These are phyloP conservation scores for Talaromyces atroroseus DNA, from an alignment of 2,329 filamentous ascomycete species.

Conservation along the genomic window DNA sequence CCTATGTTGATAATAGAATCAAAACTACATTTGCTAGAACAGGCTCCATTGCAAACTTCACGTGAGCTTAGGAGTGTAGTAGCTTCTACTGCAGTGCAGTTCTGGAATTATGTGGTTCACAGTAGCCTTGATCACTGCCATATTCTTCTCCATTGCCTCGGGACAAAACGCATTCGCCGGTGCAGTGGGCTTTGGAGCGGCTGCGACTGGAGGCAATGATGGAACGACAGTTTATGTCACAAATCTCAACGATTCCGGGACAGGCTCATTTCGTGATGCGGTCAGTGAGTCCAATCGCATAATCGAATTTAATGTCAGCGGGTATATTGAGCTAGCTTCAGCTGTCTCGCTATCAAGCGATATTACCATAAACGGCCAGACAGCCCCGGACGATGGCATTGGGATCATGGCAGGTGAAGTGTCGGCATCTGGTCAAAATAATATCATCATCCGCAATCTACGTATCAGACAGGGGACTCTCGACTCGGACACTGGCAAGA, in stretches of 20 bases:
- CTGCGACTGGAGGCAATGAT: conserved; percentile 43
- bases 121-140: background rate
- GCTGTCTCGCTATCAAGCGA: conserved; percentile 46
- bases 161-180: conserved; percentile 43
- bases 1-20: too few relatives aligned
- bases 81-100: too few relatives aligned
- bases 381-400: conserved; percentile 46
- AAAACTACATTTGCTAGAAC: too few relatives aligned
- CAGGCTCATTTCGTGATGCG: conserved; percentile 48
- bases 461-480: conserved; percentile 48
- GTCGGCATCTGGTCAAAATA: conserved; percentile 49
- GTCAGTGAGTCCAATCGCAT: conserved; percentile 46
- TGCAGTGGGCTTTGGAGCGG: conserved; percentile 47
- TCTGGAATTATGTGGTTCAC: conserved; percentile 7
- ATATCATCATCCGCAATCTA: conserved; percentile 52
- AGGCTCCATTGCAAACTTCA: too few relatives aligned
- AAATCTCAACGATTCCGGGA: conserved; percentile 45
- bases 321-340: conserved; percentile 45
- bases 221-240: conserved; percentile 47
- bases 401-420: conserved; percentile 51
- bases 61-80: too few relatives aligned
- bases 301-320: conserved; percentile 47
- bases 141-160: conserved; percentile 13
- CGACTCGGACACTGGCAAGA: conserved; percentile 41
- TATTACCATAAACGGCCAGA: conserved; percentile 48